Evolutionary conservation across 441 rosid genomes (phyloP), one percentile per base, ranked within the genome.

Genomic region (Aquilaria agallochum): DNA sequence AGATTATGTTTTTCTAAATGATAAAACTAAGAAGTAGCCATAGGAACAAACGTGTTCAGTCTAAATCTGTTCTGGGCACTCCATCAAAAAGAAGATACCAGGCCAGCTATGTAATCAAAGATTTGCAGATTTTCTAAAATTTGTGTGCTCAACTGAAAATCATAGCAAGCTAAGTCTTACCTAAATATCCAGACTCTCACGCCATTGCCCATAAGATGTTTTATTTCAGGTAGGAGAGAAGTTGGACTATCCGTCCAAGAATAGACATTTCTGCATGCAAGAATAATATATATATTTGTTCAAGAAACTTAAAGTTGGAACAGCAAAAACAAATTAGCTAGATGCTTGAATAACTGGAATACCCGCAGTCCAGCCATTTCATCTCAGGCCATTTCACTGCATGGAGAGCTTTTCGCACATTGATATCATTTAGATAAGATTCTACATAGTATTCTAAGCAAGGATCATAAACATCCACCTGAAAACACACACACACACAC

Each of bases 371-470:
- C 31, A 4, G 4, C 74, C 73, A 66, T 7, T 47, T 8, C 2
- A 58, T 51, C 27, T 20, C 27, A 14, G 40, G 50, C 15, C 42
- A 20, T 20, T 20, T 20, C 27, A 20, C 63, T 30, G 66, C 74
- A 62, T 68, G 75, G 14, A 73, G 53, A 1, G 81, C 69, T 11
- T 10, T 32, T 30, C 73, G 81, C 59, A 77, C 78, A 42, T 65
- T 73, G 54, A 55, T 4, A 9, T 9, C 57, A 31, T 77, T 64
- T 14, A 77, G 72, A 48, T 67, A 70, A n/a, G 73, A 50, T 9
- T 14, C 0, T 58, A 62, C 64, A n/a, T 70, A 68, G 7, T 4
- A 0, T 2, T 65, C 58, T 5, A 50, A 34, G 50, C 74, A 72
- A 2, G 75, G 77, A 58, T 72, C 72, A 9, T 63, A 72, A 4